A percentile compares a stretch with the other conserved stretches of the same genome.
Conservation (phyloP, 148 eudicot genomes). For the Camellia granthamiana region DNA sequence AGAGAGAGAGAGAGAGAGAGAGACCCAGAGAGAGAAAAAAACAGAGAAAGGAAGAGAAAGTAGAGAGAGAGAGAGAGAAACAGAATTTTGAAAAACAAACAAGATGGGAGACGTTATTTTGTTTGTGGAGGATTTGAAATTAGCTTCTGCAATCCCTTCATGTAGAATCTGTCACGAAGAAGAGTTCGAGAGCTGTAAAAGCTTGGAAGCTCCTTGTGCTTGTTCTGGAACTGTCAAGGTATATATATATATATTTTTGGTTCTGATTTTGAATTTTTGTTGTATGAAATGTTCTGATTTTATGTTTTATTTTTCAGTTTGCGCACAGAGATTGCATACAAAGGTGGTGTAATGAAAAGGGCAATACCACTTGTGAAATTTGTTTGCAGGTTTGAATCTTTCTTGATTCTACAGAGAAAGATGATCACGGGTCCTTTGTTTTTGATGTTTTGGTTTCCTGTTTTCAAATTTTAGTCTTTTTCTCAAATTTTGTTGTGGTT, state of each 20-base stretch:
- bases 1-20: too few species aligned
- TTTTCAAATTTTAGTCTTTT: not conserved
- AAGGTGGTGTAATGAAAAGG: slow-evolving; percentile 98
- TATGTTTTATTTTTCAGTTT: slow-evolving; percentile 42
- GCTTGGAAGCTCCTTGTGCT: slow-evolving; percentile 81
- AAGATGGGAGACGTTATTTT: slow-evolving; percentile 47
- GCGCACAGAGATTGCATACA: slow-evolving; percentile 98
- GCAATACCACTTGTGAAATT: slow-evolving; percentile 83
- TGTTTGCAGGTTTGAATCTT: slow-evolving; percentile 75
- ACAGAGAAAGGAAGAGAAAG: not conserved
- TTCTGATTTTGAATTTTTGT: not conserved
- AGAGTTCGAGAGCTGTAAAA: slow-evolving; percentile 60
- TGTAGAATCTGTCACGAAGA: slow-evolving; percentile 96
- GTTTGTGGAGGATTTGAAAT: slow-evolving; percentile 32
- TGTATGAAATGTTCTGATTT: not conserved
- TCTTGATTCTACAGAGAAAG: slow-evolving; percentile 12
- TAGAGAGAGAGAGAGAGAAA: not conserved
- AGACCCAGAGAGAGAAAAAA: too few species aligned
- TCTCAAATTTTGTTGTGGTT: not conserved
- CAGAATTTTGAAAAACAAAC: slow-evolving; percentile 8
- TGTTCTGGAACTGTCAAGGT: slow-evolving; percentile 95
- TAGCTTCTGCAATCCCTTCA: slow-evolving; percentile 15
- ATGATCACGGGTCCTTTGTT: slow-evolving; percentile 10
- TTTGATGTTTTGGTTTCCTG: not conserved
- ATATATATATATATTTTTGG: not conserved